Conservation (phyloP, 2,329 filamentous ascomycete species). For the Calonectria pseudoturangicola region DNA sequence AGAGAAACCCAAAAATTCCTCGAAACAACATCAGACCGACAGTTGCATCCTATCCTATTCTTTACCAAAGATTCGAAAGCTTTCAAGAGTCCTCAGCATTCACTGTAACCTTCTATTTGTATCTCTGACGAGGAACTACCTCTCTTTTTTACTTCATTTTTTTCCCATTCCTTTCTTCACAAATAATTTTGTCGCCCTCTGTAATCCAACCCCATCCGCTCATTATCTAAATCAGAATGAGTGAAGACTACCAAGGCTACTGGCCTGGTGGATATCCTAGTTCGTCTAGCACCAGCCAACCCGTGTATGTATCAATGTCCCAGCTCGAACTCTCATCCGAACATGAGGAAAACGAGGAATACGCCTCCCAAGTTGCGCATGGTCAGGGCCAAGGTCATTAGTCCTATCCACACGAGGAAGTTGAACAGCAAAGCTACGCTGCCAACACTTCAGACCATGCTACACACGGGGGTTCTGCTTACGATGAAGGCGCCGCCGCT, state of each 20-base stretch:
- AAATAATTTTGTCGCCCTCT: too few species aligned
- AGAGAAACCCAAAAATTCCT: too few species aligned
- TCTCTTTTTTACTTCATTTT: too few species aligned
- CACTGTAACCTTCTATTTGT: too few species aligned
- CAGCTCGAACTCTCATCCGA: background rate
- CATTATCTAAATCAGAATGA: background rate
- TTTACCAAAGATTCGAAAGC: background rate
- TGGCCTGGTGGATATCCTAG: background rate
- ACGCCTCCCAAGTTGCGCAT: background rate
- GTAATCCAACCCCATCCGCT: too few species aligned
- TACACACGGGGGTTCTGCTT: background rate
- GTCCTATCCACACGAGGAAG: constrained; percentile 23
- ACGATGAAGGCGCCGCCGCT: background rate
- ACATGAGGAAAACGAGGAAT: background rate
- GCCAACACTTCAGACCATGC: constrained; percentile 17
- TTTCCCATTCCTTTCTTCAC: background rate
- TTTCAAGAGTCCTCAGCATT: background rate
- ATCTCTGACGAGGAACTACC: background rate
- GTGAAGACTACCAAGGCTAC: background rate
- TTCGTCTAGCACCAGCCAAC: background rate
- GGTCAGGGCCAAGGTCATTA: constrained; percentile 30
- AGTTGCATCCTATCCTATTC: background rate
- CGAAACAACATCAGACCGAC: background rate
- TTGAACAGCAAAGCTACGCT: background rate
- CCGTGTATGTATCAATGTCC: constrained; percentile 6